Percentiles rank a stretch among this genome's conserved stretches.
phyloP scores from a whole-genome alignment of 768 basidiomycete species.

The Hygrophorus pudorinus region DNA sequence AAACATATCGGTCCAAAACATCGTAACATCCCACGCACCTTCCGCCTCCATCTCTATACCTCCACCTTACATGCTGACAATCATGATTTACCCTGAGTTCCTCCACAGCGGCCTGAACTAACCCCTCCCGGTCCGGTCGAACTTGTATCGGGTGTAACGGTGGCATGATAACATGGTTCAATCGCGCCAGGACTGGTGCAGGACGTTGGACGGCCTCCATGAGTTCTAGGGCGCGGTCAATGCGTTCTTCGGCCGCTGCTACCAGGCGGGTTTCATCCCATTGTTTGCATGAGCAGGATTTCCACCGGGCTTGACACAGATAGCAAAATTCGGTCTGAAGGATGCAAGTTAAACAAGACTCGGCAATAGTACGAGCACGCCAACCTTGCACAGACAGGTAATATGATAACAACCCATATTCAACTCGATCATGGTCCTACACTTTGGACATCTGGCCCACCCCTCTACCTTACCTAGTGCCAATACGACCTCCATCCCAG shows the following conservation, averaged over 20 bases:
- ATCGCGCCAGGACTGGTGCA: not conserved
- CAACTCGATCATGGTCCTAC: slow-evolving; percentile 46
- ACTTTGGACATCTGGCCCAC: slow-evolving; percentile 60
- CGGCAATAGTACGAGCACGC: not conserved
- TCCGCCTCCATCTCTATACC: slow-evolving; percentile 6
- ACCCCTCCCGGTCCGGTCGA: not conserved
- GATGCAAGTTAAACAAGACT: not conserved
- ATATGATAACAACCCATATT: slow-evolving; percentile 6
- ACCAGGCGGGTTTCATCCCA: slow-evolving; percentile 7
- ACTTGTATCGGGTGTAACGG: not conserved
- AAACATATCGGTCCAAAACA: slow-evolving; percentile 5
- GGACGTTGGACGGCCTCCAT: not conserved
- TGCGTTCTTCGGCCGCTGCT: slow-evolving; percentile 5
- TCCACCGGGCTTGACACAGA: slow-evolving; percentile 6
- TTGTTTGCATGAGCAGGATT: slow-evolving; percentile 5
- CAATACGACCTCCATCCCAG: slow-evolving; percentile 20
- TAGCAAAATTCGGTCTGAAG: slow-evolving; percentile 6
- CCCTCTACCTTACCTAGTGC: slow-evolving; percentile 32
- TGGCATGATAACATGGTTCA: not conserved
- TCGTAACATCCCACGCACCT: slow-evolving; percentile 3
- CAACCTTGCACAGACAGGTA: slow-evolving; percentile 5
- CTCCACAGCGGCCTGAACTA: not conserved
- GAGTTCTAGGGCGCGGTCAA: slow-evolving; percentile 1
- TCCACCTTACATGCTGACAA: slow-evolving; percentile 3
- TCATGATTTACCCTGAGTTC: slow-evolving; percentile 4